Base-by-base conservation (phyloP, 495 filamentous ascomycete species). In the Hamigera avellanea region DNA sequence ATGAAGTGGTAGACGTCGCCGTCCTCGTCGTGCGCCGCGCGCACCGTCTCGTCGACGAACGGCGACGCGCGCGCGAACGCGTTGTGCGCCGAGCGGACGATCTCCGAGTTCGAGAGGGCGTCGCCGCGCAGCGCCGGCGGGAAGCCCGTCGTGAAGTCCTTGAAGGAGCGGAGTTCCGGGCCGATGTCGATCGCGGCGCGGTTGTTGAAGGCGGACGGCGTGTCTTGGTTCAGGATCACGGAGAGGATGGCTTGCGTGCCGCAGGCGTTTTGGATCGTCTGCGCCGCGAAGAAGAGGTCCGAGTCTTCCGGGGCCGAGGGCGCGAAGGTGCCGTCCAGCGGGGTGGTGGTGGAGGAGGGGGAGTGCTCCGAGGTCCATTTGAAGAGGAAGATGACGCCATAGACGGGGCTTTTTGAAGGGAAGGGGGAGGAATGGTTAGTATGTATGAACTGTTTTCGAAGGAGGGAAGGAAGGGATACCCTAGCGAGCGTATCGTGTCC, bases 351-450 rank as follows among this genome's bases (percentile, higher is more conserved):
- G 27, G 62, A 52, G 30, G 69, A 67, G 47, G 73, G 72, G 36
- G 73, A 74, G 39, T 76, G 67, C 56, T 83, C 81, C 29, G 81
- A 83, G 15, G 81, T 85, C 66, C 83, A 99, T 68, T 95, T 96
- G 78, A 99, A 99, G 56, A 99, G 86, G 65, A 99, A 96, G 56
- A 99, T 95, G 44, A 96, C 87, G 56, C 91, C 91, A 66, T 96
- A 94, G 44, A 95, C 75, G 28, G 86, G 82, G 44, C 82, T 36
- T 31, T 21, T 26, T 14, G 3, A 38, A 13, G 1, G 13, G 7
- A 13, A 13, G 12, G 14, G 4, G 27, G 9, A 36, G 12, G 36
- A 36, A 26, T 12, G 23, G 17, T 26, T 15, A 8, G 28, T 7
- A 18, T n/a, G n/a, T n/a, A n/a, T n/a, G n/a, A 28, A 10, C 23